Conservation (phyloP, 495 filamentous ascomycete genomes). For the Penicillium odoratum region DNA sequence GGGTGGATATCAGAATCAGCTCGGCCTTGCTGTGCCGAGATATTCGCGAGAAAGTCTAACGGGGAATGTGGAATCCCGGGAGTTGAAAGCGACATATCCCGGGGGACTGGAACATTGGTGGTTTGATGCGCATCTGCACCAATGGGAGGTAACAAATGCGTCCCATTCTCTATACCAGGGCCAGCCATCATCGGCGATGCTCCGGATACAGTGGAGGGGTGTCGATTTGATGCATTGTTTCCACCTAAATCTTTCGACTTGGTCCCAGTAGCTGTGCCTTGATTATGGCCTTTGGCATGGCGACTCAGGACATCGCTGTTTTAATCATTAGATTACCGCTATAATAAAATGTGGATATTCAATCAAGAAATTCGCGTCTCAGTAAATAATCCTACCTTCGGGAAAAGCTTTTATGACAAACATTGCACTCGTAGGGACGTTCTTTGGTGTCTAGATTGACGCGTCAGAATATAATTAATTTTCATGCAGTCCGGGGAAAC, state of each 20-base stretch:
- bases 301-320: slow-evolving; percentile 53
- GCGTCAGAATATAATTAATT: neutral
- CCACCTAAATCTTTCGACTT: slow-evolving; percentile 22
- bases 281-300: slow-evolving; percentile 51
- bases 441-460: slow-evolving; percentile 49
- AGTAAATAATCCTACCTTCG: slow-evolving; percentile 40
- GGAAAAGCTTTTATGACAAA: slow-evolving; percentile 55
- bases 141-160: slow-evolving; percentile 22
- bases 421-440: slow-evolving; percentile 53
- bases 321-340: slow-evolving; percentile 15
- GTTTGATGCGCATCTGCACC: slow-evolving; percentile 16
- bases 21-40: slow-evolving; percentile 41
- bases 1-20: slow-evolving; percentile 33
- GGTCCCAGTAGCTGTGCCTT: slow-evolving; percentile 24
- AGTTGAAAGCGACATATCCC: slow-evolving; percentile 27
- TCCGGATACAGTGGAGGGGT: slow-evolving; percentile 16
- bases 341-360: neutral
- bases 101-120: slow-evolving; percentile 21
- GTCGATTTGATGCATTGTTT: slow-evolving; percentile 24
- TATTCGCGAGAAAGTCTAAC: slow-evolving; percentile 41
- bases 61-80: slow-evolving; percentile 31
- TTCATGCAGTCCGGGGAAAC: slow-evolving; percentile 17
- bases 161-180: slow-evolving; percentile 16
- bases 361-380: neutral
- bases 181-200: slow-evolving; percentile 17